Percentiles rank a stretch among this genome's conserved stretches.
Evolutionary conservation across 257 asterid genomes (phyloP).

Genomic region (Sherardia arvensis): DNA sequence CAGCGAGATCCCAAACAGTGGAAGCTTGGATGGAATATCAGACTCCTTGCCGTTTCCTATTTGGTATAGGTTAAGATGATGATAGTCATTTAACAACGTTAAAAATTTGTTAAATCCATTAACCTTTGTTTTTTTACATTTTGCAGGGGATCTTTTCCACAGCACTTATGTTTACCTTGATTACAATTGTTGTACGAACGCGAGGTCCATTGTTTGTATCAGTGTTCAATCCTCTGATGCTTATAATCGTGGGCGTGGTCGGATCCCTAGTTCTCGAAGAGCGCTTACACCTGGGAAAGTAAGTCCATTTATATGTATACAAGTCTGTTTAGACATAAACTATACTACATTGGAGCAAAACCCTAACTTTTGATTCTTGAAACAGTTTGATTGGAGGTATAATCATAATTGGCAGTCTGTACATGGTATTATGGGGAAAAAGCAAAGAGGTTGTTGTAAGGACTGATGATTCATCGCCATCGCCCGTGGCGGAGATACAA

Average conservation of each 20-base stretch:
- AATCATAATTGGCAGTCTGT: conserved; percentile 25
- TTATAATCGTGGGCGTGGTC: conserved; percentile 21
- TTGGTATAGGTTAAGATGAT: not conserved
- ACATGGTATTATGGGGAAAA: conserved; percentile 3
- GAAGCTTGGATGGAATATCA: conserved; percentile 1
- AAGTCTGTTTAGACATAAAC: not conserved
- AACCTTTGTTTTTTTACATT: not conserved
- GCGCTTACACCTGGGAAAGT: conserved; percentile 29
- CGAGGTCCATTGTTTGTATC: conserved; percentile 35
- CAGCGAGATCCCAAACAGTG: not conserved
- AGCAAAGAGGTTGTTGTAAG: not conserved
- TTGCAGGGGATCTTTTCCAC: conserved; percentile 2
- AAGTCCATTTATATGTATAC: not conserved
- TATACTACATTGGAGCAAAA: not conserved
- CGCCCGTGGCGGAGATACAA: not conserved
- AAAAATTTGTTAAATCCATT: not conserved
- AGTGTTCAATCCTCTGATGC: conserved; percentile 27
- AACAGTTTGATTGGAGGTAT: conserved; percentile 27
- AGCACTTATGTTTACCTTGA: conserved; percentile 7
- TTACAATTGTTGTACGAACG: conserved; percentile 16
- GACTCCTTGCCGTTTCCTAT: conserved; percentile 1
- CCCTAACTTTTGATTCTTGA: not conserved
- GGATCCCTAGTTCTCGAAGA: conserved; percentile 22
- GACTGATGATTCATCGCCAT: not conserved
- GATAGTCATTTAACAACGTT: not conserved